Evolutionary conservation across 495 filamentous ascomycete species (phyloP).

Genomic region (Xylaria acuta): DNA sequence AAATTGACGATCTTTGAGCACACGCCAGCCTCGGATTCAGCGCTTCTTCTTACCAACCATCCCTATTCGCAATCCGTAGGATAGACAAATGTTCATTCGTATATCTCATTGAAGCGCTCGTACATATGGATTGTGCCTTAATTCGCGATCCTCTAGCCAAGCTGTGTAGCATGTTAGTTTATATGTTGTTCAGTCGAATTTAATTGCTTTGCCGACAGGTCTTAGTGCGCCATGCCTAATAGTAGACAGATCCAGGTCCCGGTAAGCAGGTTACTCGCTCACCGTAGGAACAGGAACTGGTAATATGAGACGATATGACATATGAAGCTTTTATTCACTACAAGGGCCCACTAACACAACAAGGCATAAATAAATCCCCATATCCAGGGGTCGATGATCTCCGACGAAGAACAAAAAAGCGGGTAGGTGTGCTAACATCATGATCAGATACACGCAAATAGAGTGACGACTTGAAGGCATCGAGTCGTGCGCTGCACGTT

Average conservation of each 20-base stretch:
- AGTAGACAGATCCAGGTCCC: not conserved
- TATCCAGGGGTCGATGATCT: not conserved
- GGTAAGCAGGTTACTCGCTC: not conserved
- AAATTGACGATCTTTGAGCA: not conserved
- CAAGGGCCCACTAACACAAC: not conserved
- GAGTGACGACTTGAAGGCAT: not conserved
- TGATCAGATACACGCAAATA: not conserved
- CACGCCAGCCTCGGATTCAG: not conserved
- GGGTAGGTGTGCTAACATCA: not conserved
- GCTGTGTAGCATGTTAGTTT: not conserved
- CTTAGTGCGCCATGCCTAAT: not conserved
- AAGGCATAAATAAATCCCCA: not conserved
- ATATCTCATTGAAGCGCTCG: not conserved
- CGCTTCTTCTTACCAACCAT: not conserved
- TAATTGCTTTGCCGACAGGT: not conserved
- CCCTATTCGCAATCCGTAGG: not conserved
- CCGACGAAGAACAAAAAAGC: not conserved
- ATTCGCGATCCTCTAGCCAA: not conserved
- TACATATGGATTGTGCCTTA: not conserved
- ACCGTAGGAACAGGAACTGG: not conserved
- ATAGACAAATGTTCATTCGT: not conserved
- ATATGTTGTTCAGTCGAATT: not conserved
- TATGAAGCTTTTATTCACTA: not conserved
- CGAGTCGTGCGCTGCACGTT: too few relatives aligned
- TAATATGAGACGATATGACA: not conserved